Evolutionary conservation across 2,329 filamentous ascomycete genomes (phyloP), one percentile per base, ranked within the genome.

Genomic region (Claviceps sorghi): DNA sequence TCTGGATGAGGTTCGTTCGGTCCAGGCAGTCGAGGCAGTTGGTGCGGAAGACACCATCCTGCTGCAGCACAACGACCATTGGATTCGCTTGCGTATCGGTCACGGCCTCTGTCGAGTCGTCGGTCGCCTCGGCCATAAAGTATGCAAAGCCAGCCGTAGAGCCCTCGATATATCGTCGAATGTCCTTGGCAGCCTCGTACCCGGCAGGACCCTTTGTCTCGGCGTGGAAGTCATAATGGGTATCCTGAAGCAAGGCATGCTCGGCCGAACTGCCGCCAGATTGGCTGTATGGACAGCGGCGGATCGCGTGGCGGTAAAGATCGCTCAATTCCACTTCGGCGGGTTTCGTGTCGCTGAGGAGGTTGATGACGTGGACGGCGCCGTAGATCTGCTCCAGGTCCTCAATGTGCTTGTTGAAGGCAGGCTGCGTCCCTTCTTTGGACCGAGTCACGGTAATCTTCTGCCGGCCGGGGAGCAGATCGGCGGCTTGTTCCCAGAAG

Each of bases 11-110:
- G 64, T 98, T 98, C 8, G 93, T 98, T 54, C 93, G 82, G 65
- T 98, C 93, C 44, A 98, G 73, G 64, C 93, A 98, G 66, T 98
- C 93, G 29, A 98, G 74, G 65, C 93, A 98, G 61, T 98, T 98
- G 4, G 90, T 95, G 56, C 91, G 79, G 66, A 97, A 97, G 6
- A 95, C 80, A n/a, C 93, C 91, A 64, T 95, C 88, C 67, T 98
- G 93, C 64, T 95, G 88, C 49, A 96, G 71, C 22, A 95, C 79
- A 2, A 88, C 81, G 8, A 86, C 77, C 71, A 73, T 73, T 22
- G 77, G 72, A 7, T 62, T 60, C 29, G 10, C 13, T 4, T 60
- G 59, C 41, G 59, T 71, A n/a, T 66, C 66, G 15, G 66, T 62
- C 2, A 60, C 63, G 9, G 63, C 61, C 32, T 76, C 70, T 19